Base-by-base conservation (phyloP, 345 rosid genomes). In the Eucalyptus sp. region DNA sequence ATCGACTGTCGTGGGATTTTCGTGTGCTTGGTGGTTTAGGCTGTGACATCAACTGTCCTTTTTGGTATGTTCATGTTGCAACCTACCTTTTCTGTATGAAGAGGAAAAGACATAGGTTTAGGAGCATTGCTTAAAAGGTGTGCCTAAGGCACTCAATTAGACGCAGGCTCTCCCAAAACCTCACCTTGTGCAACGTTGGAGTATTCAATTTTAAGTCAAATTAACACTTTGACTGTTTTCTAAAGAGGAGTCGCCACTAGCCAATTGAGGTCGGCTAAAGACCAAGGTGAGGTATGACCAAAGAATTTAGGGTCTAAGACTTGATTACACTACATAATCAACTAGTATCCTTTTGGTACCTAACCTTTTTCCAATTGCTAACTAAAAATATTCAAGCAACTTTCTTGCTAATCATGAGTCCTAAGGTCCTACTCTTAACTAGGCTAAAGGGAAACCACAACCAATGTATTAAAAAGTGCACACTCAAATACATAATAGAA, bases 21-120 rank as follows among this genome's bases (percentile, higher is more conserved):
- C 56, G 1, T 2, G 0, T 18, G 56, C 24, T 52, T 7, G 4
- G 56, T 24, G 4, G 24, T 52, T 52, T 4, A 1, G 1, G 24
- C 10, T 8, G 4, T 52, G 1, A 52, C 20, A 14, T 66, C 24
- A 71, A 33, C 44, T 56, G 2, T 22, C 12, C 2, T 56, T 56
- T 56, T 56, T 24, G 27, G 62, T 56, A 24, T 9, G 62, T 10
- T 56, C 12, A 24, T 24, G 27, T 56, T 20, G 62, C 3, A 10
- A 56, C 27, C 27, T 22, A 22, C 12, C 12, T 22, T 56, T 9
- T 56, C 27, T 1, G 0, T 56, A 3, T 0, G 0, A 24, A 22
- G 62, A 24, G 50, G 27, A 56, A 56, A 56, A 22, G 27, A 56
- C 29, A 22, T 56, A 56, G 12, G 1, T 9, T 56, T 56, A 56